Evolutionary conservation across 176 grass and related monocot genomes (phyloP).

Genomic region (Alloteropsis semialata): DNA sequence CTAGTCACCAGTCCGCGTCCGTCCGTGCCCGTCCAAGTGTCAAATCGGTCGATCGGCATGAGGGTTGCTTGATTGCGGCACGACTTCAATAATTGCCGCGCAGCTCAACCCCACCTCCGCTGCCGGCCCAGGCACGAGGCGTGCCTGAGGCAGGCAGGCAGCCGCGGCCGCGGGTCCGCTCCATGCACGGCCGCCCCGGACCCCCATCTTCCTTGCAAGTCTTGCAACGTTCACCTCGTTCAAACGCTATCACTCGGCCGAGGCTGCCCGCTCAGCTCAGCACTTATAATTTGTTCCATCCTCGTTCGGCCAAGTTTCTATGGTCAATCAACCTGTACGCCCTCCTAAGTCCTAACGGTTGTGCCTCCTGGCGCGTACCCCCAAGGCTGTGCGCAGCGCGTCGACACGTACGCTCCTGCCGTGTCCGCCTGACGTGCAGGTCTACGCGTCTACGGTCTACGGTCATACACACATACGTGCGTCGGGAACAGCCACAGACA

Average conservation of each 20-base stretch:
- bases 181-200: background rate
- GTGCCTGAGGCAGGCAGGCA: background rate
- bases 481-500: background rate
- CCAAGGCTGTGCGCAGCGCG: background rate
- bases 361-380: too few species aligned
- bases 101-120: background rate
- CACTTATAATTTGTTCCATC: too few species aligned
- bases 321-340: background rate
- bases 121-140: background rate
- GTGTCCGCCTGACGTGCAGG: background rate
- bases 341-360: too few species aligned
- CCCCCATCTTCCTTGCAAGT: background rate
- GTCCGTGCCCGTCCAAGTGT: constrained; percentile 1
- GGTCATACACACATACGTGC: background rate
- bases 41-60: background rate
- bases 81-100: constrained; percentile 19
- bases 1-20: background rate
- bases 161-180: background rate
- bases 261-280: too few species aligned
- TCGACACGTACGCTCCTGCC: background rate
- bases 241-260: too few species aligned
- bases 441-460: background rate
- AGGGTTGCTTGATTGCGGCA: constrained; percentile 1
- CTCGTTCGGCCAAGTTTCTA: background rate
- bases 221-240: background rate